Percentiles rank a stretch among this genome's conserved stretches.
phyloP scores from a whole-genome alignment of 2,329 filamentous ascomycete genomes.

The Penicillium sp. region DNA sequence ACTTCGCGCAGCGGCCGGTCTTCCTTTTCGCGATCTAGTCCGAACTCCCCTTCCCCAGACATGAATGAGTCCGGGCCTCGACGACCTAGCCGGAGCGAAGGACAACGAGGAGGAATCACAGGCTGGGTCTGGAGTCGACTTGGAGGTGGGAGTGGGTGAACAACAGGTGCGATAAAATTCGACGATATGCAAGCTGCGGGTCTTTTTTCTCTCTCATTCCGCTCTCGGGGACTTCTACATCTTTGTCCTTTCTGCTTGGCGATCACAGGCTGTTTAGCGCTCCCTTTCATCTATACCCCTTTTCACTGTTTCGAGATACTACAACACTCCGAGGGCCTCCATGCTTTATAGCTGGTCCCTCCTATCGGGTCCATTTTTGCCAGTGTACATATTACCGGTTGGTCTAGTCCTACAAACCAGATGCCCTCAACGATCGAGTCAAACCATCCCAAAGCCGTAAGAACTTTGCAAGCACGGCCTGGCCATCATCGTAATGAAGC shows the following conservation, averaged over 20 bases:
- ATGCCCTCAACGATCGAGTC: too few relatives aligned
- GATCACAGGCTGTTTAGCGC: not conserved
- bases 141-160: conserved; percentile 11
- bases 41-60: conserved; percentile 12
- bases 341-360: too few relatives aligned
- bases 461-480: too few relatives aligned
- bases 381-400: too few relatives aligned
- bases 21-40: conserved; percentile 18
- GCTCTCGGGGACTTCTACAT: not conserved
- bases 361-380: too few relatives aligned
- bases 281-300: not conserved
- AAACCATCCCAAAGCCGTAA: too few relatives aligned
- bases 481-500: too few relatives aligned
- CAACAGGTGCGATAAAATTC: not conserved
- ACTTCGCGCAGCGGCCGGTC: conserved; percentile 17
- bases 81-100: conserved; percentile 16
- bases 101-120: conserved; percentile 23
- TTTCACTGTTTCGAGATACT: not conserved
- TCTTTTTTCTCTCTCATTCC: not conserved
- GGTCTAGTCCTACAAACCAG: too few relatives aligned
- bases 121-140: conserved; percentile 29
- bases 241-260: not conserved
- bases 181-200: conserved; percentile 8
- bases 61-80: conserved; percentile 8
- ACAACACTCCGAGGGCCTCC: too few relatives aligned